A percentile compares a stretch with the other conserved stretches of the same genome.
These are phyloP conservation scores for Phytophthora citrophthora DNA, from an alignment of 352 stramenopile species.

Conservation along the genomic window DNA sequence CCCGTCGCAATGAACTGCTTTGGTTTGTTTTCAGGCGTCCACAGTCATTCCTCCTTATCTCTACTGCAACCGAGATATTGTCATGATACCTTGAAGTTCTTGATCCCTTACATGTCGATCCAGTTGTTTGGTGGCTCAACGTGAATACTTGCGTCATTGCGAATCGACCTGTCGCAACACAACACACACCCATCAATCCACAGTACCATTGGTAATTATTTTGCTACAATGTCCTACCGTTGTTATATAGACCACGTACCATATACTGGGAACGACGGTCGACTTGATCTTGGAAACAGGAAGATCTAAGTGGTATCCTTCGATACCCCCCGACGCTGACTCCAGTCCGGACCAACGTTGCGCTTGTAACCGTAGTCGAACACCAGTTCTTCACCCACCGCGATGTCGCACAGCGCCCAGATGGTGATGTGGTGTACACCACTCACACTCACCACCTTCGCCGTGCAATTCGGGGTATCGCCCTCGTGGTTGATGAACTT, in stretches of 20 bases:
- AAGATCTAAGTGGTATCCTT: conserved; percentile 22
- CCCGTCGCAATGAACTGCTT: too few species aligned
- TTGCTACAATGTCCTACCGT: neutral
- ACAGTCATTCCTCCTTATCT: too few species aligned
- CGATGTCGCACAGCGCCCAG: conserved; percentile 85
- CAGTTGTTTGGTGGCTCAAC: too few species aligned
- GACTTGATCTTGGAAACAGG: neutral
- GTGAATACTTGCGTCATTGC: too few species aligned
- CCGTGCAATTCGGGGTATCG: conserved; percentile 72
- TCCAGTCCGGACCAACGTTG: conserved; percentile 65
- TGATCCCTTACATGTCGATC: too few species aligned
- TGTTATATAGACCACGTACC: conserved; percentile 7
- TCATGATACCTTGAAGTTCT: too few species aligned
- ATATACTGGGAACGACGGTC: neutral
- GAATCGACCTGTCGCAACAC: neutral
- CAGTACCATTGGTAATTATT: neutral
- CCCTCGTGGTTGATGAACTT: conserved; percentile 88
- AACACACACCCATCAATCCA: conserved; percentile 3
- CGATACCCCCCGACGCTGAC: conserved; percentile 27
- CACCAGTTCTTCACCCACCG: conserved; percentile 63
- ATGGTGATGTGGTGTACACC: conserved; percentile 91
- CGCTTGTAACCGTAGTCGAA: conserved; percentile 74
- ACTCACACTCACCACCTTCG: conserved; percentile 80
- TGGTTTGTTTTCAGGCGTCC: too few species aligned
- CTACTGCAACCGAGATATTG: too few species aligned